Evolutionary conservation across 371 early-diverging fungal species (phyloP).

Genomic region (Mortierella sp.): DNA sequence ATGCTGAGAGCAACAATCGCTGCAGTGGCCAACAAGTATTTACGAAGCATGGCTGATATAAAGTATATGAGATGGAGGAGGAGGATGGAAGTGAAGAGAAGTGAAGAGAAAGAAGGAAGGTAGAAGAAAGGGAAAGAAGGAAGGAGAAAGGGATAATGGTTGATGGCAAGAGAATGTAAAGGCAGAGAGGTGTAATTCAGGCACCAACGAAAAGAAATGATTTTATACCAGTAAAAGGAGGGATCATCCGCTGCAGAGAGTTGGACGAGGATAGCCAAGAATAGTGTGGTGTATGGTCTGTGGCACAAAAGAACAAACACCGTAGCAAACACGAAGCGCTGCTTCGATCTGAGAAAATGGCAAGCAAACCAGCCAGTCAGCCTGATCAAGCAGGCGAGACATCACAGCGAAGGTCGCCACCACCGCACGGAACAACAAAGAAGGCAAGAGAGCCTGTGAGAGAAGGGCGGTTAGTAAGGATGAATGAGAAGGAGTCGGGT

Average conservation of each 20-base stretch:
- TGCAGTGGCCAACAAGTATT: not conserved
- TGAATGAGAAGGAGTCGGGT: not conserved
- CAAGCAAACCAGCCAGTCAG: too few relatives aligned
- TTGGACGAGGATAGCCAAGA: not conserved
- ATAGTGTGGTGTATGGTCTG: too few relatives aligned
- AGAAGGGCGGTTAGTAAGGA: not conserved
- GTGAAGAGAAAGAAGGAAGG: not conserved
- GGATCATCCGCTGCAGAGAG: not conserved
- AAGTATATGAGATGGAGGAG: not conserved
- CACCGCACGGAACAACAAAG: not conserved
- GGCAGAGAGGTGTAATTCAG: not conserved
- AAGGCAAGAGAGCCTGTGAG: not conserved
- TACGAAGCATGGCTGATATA: not conserved
- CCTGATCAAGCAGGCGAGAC: too few relatives aligned
- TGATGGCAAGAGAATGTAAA: not conserved
- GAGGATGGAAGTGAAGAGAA: not conserved
- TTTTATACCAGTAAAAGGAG: not conserved
- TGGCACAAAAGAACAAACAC: not conserved
- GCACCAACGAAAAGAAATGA: not conserved
- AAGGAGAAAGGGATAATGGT: not conserved
- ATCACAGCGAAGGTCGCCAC: too few relatives aligned
- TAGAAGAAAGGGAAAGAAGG: not conserved
- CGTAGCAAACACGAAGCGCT: too few relatives aligned
- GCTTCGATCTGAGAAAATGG: too few relatives aligned
- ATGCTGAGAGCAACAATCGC: not conserved